Conservation (phyloP, 78 protist species). For the Pigoraptor vietnamica region DNA sequence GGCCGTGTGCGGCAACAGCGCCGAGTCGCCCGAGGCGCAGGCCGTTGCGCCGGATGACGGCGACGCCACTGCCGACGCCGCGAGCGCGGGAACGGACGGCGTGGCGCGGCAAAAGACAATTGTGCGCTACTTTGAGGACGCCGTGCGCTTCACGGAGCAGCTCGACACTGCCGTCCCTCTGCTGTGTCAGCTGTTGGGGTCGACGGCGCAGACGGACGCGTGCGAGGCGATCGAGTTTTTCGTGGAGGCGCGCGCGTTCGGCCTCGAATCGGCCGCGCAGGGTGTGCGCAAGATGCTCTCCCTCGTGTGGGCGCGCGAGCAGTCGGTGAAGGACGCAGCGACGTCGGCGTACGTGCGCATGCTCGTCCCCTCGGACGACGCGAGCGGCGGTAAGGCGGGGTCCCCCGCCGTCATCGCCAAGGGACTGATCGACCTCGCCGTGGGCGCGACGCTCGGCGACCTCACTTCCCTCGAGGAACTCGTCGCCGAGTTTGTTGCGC, state of each 20-base stretch:
- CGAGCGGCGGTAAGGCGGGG: neutral
- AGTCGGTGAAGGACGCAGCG: constrained; percentile 8
- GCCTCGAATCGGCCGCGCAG: neutral
- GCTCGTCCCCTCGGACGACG: neutral
- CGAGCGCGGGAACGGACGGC: neutral
- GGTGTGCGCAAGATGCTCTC: constrained; percentile 16
- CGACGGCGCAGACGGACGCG: constrained; percentile 30
- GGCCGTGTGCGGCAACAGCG: too few species aligned
- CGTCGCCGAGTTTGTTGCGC: neutral
- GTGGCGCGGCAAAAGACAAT: neutral
- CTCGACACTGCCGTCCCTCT: constrained; percentile 13
- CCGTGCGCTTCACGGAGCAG: constrained; percentile 11
- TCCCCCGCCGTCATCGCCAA: neutral
- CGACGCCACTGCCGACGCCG: neutral
- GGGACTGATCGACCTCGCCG: constrained; percentile 20
- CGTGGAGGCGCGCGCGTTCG: neutral
- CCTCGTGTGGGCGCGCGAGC: constrained; percentile 30
- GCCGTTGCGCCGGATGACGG: neutral
- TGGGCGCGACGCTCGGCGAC: constrained; percentile 41
- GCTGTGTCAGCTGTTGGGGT: constrained; percentile 32
- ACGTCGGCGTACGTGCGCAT: constrained; percentile 25
- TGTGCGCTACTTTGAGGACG: neutral
- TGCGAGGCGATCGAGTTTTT: constrained; percentile 40
- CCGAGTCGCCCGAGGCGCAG: neutral
- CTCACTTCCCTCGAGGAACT: constrained; percentile 60